phyloP scores from a whole-genome alignment of 1,284 basidiomycete species.

The Apiotrichum mycotoxinovorans region DNA sequence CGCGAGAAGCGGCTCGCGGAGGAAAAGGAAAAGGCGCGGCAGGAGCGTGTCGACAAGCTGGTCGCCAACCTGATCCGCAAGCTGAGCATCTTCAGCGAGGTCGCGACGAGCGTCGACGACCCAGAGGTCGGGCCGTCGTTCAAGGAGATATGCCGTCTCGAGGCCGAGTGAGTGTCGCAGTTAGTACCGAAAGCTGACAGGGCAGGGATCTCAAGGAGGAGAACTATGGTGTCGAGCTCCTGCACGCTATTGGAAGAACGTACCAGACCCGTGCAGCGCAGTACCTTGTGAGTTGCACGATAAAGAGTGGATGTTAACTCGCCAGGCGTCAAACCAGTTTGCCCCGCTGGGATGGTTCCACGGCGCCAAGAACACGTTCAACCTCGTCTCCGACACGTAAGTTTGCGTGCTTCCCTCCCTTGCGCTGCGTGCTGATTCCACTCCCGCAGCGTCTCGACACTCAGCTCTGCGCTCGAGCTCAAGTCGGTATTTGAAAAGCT shows the following conservation, averaged over 20 bases:
- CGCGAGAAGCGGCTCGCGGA: conserved; percentile 70
- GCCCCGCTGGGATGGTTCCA: conserved; percentile 71
- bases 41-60: conserved; percentile 75
- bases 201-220: conserved; percentile 78
- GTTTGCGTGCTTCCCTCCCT: conserved; percentile 36
- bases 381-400: conserved; percentile 87
- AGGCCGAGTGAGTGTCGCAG: conserved; percentile 65
- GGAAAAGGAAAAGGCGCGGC: conserved; percentile 74
- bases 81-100: conserved; percentile 87
- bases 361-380: conserved; percentile 88
- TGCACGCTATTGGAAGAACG: conserved; percentile 86
- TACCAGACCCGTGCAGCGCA: conserved; percentile 73
- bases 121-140: conserved; percentile 57
- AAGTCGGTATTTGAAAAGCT: conserved; percentile 95
- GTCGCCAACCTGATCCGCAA: conserved; percentile 81
- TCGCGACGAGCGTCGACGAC: conserved; percentile 65
- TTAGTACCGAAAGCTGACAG: conserved; percentile 8
- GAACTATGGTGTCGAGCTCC: conserved; percentile 86
- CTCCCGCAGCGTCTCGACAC: conserved; percentile 63
- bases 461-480: conserved; percentile 70
- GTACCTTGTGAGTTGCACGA: conserved; percentile 42
- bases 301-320: background rate
- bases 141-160: conserved; percentile 69
- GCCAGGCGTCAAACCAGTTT: conserved; percentile 60
- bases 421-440: background rate